Conservation (phyloP, 306 rosid species). For the peach (Prunus persica) region Prunus_persica_NCBIv2 NC_034015.1:10260501-10261000, state of each 20-base stretch:
- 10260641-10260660: constrained; percentile 73
- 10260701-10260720: background rate
- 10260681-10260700: constrained; percentile 16
- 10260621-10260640: constrained; percentile 99
- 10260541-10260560: constrained; percentile 20
- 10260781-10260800: constrained; percentile 79
- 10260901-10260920: background rate
- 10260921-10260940: background rate
- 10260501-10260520: background rate
- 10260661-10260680: constrained; percentile 26
- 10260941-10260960: background rate
- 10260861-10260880: background rate
- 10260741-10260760: background rate
- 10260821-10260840: constrained; percentile 11
- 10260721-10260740: background rate
- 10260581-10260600: constrained; percentile 94
- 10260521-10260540: background rate
- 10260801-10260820: constrained; percentile 79
- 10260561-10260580: constrained; percentile 86
- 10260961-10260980: background rate
- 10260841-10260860: constrained; percentile 3
- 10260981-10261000: constrained; percentile 38
- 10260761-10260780: constrained; percentile 86
- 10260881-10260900: background rate
- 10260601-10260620: constrained; percentile 99